Evolutionary conservation across 1,139 yeast species (phyloP), one percentile per base, ranked within the genome.

Genomic region (Yamadazyma sp.): DNA sequence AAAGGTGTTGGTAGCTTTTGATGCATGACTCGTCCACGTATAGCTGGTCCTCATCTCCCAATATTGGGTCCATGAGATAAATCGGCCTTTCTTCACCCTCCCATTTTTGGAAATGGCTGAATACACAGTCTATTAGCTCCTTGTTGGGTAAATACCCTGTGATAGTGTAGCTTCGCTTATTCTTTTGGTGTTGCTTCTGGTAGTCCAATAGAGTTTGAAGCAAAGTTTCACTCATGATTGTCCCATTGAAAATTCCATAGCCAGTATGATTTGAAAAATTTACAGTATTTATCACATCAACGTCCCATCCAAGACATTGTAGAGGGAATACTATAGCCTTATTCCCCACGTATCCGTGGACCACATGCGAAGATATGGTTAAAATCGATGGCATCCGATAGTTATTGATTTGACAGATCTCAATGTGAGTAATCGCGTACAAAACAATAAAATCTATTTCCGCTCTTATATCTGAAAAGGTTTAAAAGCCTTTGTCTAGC

Each of bases 11-110:
- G 56, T 88, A 89, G 1, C 77, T 75, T 0, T 79, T 77, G 2
- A 88, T 71, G 38, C 87, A 86, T 20, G 76, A 75, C 42, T 77
- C 71, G 33, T 81, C 75, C 7, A 89, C 96, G 53, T 89, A 89
- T n/a, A 88, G 57, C 42, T 72, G 74, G 3, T 92, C 95, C 49
- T 86, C 82, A 57, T 89, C 97, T n/a, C 97, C 97, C 72, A 89
- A 72, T 4, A 89, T 96, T 1, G 97, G 96, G 54, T 89, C 97
- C 43, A 88, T 58, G 7, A 87, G 64, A 82, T 91, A 87, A 12
- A 37, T 36, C 29, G 34, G 42, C 2, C 36, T 11, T 8, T 30
- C 16, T 17, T n/a, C 17, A 4, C 17, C 17, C 23, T 30, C 33
- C 24, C 24, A 17, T 12, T 12, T 5, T 5, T 31, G 17, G 20